Base-by-base conservation (phyloP, 176 grass and related monocot species). In the Aegilops speltoides region DNA sequence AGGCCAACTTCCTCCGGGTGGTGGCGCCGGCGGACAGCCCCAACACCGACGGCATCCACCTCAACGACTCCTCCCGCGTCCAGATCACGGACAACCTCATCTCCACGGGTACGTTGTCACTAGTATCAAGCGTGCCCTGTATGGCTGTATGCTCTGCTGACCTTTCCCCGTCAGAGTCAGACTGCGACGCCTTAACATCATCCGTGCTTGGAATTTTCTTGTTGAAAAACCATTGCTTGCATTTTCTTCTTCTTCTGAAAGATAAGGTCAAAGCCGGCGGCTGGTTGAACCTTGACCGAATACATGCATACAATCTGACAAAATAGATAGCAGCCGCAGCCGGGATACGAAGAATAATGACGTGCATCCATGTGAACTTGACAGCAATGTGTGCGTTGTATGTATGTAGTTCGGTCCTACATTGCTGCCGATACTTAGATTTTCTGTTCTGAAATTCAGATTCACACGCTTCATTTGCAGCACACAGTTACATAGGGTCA, bases 21-120 rank as follows among this genome's bases (percentile, higher is more conserved):
- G 67, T 70, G 19, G 96, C 93, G 88, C 96, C 96, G 68, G 86
- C 75, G 46, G 86, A 94, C 70, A 98, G 96, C 78, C 96, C 93
- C 32, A 98, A 98, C 88, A 98, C 96, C 82, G 96, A 98, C 83
- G 96, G 93, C 65, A 86, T 98, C 79, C 88, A 94, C 81, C 89
- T 98, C 89, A 92, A 89, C 62, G 88, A 72, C 66, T 64, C 93
- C 41, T 64, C 61, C 20, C 89, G 46, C 11, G 82, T 94, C 77
- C 20, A 33, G 19, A 89, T 98, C 83, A 93, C 37, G 77, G 81
- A 89, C 13, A 90, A 88, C 29, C 82, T 83, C 13, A 92, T 98
- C 80, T 78, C 67, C 22, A 94, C 88, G 78, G 96, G 96, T 98
- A 43, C 37, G 63, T 13, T 45, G 22, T 45, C 70, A 40, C 0